A percentile compares a stretch with the other conserved stretches of the same genome.
Evolutionary conservation across 805 yeast genomes (phyloP).

Genomic region (Sungouiozyma ichnusensis): DNA sequence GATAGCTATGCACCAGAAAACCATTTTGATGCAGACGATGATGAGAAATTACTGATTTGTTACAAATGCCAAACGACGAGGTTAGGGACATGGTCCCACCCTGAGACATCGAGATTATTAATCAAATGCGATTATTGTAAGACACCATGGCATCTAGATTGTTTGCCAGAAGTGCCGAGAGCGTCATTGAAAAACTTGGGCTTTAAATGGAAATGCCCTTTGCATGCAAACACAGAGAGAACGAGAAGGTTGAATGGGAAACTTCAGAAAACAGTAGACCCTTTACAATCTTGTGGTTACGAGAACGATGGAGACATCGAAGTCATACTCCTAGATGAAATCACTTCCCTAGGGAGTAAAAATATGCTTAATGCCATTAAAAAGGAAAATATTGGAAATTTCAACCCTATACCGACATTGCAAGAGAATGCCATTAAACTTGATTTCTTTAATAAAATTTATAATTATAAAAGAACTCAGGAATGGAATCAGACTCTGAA

Average conservation of each 20-base stretch:
- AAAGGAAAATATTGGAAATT: conserved; percentile 4
- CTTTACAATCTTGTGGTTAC: conserved; percentile 41
- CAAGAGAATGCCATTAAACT: conserved; percentile 21
- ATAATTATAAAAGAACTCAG: conserved; percentile 34
- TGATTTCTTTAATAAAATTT: conserved; percentile 20
- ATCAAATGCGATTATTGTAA: conserved; percentile 78
- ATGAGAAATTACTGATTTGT: conserved; percentile 63
- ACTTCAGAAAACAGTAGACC: conserved; percentile 44
- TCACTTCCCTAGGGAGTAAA: conserved; percentile 19
- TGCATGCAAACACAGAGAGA: conserved; percentile 39
- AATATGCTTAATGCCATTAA: conserved; percentile 13
- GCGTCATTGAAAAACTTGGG: conserved; percentile 64
- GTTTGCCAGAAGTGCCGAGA: conserved; percentile 62
- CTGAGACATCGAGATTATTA: conserved; percentile 39
- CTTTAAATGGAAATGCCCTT: conserved; percentile 84
- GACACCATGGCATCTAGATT: conserved; percentile 80
- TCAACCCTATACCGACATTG: conserved; percentile 15
- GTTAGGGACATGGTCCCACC: conserved; percentile 33
- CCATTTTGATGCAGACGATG: conserved; percentile 36
- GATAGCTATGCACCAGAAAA: conserved; percentile 44
- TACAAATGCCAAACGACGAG: conserved; percentile 69
- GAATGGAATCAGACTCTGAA: conserved; percentile 31
- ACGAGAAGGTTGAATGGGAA: conserved; percentile 40
- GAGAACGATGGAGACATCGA: conserved; percentile 51
- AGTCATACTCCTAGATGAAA: conserved; percentile 34